Percentiles rank a stretch among this genome's conserved stretches.
Evolutionary conservation across 1,284 basidiomycete species (phyloP).

Genomic region (Boletus sp.): DNA sequence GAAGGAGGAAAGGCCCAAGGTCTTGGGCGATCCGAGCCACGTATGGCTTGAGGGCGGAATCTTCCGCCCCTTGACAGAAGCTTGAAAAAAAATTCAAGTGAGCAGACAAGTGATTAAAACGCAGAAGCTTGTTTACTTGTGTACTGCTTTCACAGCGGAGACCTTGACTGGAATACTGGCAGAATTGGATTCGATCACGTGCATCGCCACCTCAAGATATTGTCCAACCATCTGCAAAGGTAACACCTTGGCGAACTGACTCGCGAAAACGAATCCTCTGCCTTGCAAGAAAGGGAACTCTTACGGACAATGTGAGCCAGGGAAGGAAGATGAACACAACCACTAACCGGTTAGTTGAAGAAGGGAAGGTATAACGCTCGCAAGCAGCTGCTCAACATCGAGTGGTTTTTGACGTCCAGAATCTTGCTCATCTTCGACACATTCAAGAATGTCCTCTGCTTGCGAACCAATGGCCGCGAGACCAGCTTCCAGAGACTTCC

Average conservation of each 20-base stretch:
- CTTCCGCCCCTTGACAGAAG: constrained; percentile 59
- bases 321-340: background rate
- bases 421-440: constrained; percentile 70
- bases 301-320: constrained; percentile 28
- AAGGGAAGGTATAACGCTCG: constrained; percentile 75
- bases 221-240: constrained; percentile 70
- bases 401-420: constrained; percentile 63
- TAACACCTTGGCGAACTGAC: constrained; percentile 78
- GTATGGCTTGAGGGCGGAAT: constrained; percentile 57
- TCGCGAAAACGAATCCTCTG: constrained; percentile 91
- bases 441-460: constrained; percentile 71
- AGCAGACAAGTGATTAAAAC: constrained; percentile 3
- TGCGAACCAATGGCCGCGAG: constrained; percentile 85
- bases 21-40: constrained; percentile 77
- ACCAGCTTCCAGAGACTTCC: constrained; percentile 84
- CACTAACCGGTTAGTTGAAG: constrained; percentile 59
- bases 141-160: constrained; percentile 87
- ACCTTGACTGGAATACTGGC: constrained; percentile 85
- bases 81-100: constrained; percentile 35
- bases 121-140: constrained; percentile 58
- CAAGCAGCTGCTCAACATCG: constrained; percentile 74
- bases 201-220: constrained; percentile 83
- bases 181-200: constrained; percentile 72
- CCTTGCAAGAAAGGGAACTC: constrained; percentile 91
- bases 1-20: constrained; percentile 78